Base-by-base conservation (phyloP, 108 stramenopile species). In the Discostella stelligeroides region DNA sequence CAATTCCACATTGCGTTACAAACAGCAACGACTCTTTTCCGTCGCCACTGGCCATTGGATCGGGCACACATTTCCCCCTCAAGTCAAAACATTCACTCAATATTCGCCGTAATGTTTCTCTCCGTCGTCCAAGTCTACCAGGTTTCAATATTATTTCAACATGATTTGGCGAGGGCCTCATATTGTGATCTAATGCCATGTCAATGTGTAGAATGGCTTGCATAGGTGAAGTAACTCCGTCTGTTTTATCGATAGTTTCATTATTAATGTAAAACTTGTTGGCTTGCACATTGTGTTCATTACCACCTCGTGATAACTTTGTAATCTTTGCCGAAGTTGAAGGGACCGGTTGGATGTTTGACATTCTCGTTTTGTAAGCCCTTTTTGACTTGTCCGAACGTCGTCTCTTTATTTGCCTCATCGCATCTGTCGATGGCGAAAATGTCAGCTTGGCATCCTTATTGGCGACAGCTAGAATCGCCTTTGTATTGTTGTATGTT, bases 11-110 rank as follows among this genome's bases (percentile, higher is more conserved):
- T 38, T 73, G 58, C 4, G 82, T 83, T 15, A 75, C 80, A 61
- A 86, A 86, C 21, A 66, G 51, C 28, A 69, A 46, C 3, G 34
- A 6, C 34, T 34, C 34, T 34, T 78, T 61, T 13, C 53, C 41
- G 34, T n/a, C 46, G 7, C 18, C 49, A 11, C 43, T 14, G 47
- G 38, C 60, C 14, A 15, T 39, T 4, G 28, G 27, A 29, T 53
- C 59, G 18, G 89, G 89, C 17, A 90, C 70, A 60, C 89, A 93
- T 64, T 88, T 90, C 14, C 92, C 92, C 42, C 82, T 60, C 64
- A 93, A 64, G 58, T 68, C 68, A 63, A 84, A 89, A 45, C 76
- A 68, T 23, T 89, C 89, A 10, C 42, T 61, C 24, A 93, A 62
- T 46, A 93, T 88, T 30, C 86, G 61, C 15, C 70, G 53, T 3